Percentiles rank a stretch among this genome's conserved stretches.
These are phyloP conservation scores for Vicia faba DNA, from an alignment of 306 rosid species.

Conservation along the genomic window DNA sequence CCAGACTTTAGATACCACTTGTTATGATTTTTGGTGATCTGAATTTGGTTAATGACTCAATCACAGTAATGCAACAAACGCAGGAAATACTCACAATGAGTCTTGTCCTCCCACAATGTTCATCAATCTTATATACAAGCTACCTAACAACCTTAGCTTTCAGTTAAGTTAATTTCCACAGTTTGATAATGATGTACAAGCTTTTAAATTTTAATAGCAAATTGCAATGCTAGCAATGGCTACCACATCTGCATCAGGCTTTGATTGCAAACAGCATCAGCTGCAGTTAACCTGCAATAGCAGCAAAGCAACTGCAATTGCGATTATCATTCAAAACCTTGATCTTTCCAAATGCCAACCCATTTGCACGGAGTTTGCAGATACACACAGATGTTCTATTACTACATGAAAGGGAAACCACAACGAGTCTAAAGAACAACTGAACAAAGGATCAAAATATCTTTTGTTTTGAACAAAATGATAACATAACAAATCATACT, in stretches of 20 bases:
- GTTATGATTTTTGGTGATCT: background rate
- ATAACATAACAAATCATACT: conserved; percentile 28
- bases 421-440: conserved; percentile 4
- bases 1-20: background rate
- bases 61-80: background rate
- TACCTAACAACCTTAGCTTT: background rate
- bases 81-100: background rate
- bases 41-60: background rate
- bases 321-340: background rate
- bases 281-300: background rate
- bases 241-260: conserved; percentile 3
- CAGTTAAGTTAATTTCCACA: background rate
- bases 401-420: background rate
- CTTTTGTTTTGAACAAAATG: background rate
- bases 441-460: background rate
- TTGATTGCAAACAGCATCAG: background rate
- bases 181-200: background rate
- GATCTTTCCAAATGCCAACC: background rate
- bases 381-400: background rate
- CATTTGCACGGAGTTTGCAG: background rate
- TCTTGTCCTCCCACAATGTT: background rate
- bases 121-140: background rate
- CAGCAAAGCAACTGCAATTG: background rate
- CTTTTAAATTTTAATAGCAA: background rate
- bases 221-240: background rate